Conservation (phyloP, 371 early-diverging fungal genomes). For the Mortierella sp. region DNA sequence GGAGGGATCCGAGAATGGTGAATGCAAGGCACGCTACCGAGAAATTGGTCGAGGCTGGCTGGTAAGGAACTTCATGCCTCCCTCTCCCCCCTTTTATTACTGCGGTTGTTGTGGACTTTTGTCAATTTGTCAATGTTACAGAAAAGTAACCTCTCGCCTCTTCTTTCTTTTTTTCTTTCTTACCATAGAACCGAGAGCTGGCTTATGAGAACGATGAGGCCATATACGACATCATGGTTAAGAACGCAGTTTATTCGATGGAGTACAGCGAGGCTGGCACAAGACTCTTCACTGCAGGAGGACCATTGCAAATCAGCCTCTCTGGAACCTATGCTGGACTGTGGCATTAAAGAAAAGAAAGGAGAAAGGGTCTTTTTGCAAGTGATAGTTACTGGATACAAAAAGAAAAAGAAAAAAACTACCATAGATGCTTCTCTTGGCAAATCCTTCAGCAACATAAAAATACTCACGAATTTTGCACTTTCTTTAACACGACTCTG, state of each 20-base stretch:
- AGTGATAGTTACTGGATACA: too few relatives aligned
- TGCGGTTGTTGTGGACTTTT: not conserved
- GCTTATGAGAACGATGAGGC: constrained; percentile 47
- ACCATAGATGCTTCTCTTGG: too few relatives aligned
- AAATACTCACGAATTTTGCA: too few relatives aligned
- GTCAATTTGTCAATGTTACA: not conserved
- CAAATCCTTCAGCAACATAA: too few relatives aligned
- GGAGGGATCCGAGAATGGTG: constrained; percentile 27
- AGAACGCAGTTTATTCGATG: constrained; percentile 71
- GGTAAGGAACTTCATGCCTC: constrained; percentile 29
- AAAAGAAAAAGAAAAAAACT: too few relatives aligned
- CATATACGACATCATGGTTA: constrained; percentile 52
- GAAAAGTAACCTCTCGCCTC: too few relatives aligned
- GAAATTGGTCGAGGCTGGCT: constrained; percentile 64
- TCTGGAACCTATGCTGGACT: constrained; percentile 64
- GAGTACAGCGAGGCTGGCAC: constrained; percentile 59
- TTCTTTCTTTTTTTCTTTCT: not conserved
- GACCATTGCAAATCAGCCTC: constrained; percentile 69
- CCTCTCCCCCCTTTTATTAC: not conserved
- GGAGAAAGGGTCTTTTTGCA: not conserved
- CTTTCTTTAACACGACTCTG: too few relatives aligned
- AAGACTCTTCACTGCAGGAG: constrained; percentile 69
- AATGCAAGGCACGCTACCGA: constrained; percentile 21
- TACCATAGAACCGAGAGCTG: constrained; percentile 49
- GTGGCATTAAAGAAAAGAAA: constrained; percentile 37